phyloP scores from a whole-genome alignment of 108 stramenopile genomes.

The Chaetoceros tenuissimus region DNA sequence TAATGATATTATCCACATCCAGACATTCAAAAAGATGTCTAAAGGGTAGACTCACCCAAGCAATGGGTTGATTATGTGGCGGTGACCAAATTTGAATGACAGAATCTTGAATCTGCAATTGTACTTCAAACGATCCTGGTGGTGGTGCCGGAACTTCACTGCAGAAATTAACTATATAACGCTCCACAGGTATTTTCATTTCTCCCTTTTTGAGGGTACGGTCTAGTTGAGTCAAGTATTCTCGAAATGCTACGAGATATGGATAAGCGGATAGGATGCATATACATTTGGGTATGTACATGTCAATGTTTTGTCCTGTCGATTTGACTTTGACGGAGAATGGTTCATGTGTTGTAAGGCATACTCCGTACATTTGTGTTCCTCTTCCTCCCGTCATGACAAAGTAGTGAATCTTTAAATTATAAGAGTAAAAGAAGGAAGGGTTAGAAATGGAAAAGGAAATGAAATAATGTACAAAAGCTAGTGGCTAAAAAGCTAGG shows the following conservation, averaged over 20 bases:
- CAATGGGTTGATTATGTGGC: slow-evolving; percentile 84
- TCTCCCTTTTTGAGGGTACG: slow-evolving; percentile 65
- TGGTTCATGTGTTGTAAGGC: slow-evolving; percentile 65
- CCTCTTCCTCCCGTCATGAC: slow-evolving; percentile 70
- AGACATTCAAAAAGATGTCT: slow-evolving; percentile 76
- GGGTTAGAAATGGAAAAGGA: not conserved
- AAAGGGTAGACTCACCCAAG: slow-evolving; percentile 85
- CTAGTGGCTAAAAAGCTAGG: not conserved
- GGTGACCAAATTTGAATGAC: slow-evolving; percentile 80
- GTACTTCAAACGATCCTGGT: slow-evolving; percentile 82
- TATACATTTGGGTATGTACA: slow-evolving; percentile 83
- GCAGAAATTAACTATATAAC: slow-evolving; percentile 90
- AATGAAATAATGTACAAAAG: not conserved
- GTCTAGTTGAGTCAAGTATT: slow-evolving; percentile 83
- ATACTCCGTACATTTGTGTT: slow-evolving; percentile 68
- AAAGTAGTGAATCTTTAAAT: slow-evolving; percentile 57
- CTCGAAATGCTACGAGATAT: slow-evolving; percentile 81
- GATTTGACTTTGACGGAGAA: slow-evolving; percentile 23
- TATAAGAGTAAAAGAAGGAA: slow-evolving; percentile 1
- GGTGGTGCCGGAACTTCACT: slow-evolving; percentile 91
- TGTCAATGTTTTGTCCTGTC: slow-evolving; percentile 19
- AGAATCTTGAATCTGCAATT: slow-evolving; percentile 61
- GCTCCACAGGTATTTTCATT: slow-evolving; percentile 86
- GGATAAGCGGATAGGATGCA: slow-evolving; percentile 86
- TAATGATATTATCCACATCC: slow-evolving; percentile 70